Percentiles rank a stretch among this genome's conserved stretches.
Evolutionary conservation across 495 filamentous ascomycete genomes (phyloP).

Genomic region (Pseudevernia furfuracea): DNA sequence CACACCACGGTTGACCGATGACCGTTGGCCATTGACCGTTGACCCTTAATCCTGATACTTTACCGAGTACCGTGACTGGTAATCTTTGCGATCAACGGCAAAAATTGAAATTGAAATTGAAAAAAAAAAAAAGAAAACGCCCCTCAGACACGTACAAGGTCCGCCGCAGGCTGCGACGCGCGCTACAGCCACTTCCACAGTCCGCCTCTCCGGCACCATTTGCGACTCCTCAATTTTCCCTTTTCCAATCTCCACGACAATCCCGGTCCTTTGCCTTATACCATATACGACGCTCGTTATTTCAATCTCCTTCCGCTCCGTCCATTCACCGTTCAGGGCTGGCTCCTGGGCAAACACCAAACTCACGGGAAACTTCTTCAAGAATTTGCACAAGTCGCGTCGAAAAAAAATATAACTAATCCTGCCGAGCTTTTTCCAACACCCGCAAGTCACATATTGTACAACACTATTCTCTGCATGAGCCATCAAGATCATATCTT

Average conservation of each 20-base stretch:
- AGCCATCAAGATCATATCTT: neutral
- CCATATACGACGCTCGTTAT: slow-evolving; percentile 7
- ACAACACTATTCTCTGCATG: neutral
- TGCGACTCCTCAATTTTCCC: slow-evolving; percentile 1
- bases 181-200: neutral
- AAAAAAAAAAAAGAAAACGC: neutral
- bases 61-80: neutral
- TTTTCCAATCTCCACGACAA: neutral
- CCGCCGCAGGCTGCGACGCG: neutral
- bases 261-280: neutral
- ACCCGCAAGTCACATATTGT: neutral
- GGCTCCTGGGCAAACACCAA: slow-evolving; percentile 10
- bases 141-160: neutral
- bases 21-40: neutral
- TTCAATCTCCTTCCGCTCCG: slow-evolving; percentile 1
- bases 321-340: slow-evolving; percentile 1
- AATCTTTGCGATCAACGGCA: neutral
- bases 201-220: neutral
- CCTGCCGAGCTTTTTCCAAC: slow-evolving; percentile 10
- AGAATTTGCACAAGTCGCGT: slow-evolving; percentile 8
- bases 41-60: neutral
- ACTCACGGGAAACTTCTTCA: neutral
- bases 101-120: no score
- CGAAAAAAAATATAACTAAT: neutral
- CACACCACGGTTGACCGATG: neutral